Percentiles rank a stretch among this genome's conserved stretches.
phyloP scores from a whole-genome alignment of 2,329 filamentous ascomycete species.

The Celoporthe dispersa region DNA sequence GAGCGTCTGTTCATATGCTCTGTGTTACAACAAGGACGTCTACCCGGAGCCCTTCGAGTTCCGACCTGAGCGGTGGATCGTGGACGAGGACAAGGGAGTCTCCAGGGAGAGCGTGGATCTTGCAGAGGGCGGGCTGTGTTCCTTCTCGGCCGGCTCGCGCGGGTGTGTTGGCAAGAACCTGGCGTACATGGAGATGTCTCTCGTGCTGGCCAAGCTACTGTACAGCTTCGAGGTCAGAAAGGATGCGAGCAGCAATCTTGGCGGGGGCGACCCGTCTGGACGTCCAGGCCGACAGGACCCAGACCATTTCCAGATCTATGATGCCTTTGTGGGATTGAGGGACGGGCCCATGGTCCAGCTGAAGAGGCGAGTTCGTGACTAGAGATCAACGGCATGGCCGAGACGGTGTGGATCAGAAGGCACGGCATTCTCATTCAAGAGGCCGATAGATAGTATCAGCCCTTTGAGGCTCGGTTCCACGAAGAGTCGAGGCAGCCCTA shows the following conservation, averaged over 20 bases:
- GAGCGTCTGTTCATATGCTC: background rate
- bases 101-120: conserved; percentile 8
- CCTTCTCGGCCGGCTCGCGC: conserved; percentile 18
- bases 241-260: conserved; percentile 1
- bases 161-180: conserved; percentile 22
- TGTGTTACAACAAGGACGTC: conserved; percentile 20
- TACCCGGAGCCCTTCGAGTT: conserved; percentile 19
- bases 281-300: conserved; percentile 6
- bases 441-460: background rate
- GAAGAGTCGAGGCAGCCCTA: background rate
- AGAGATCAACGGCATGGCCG: background rate
- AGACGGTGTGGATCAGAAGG: background rate
- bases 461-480: background rate
- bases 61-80: conserved; percentile 20
- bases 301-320: conserved; percentile 11
- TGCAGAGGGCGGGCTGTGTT: conserved; percentile 7
- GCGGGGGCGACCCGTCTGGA: conserved; percentile 12
- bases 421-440: background rate
- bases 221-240: conserved; percentile 16
- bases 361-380: background rate
- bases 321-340: conserved; percentile 13
- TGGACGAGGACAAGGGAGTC: conserved; percentile 6
- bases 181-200: conserved; percentile 20
- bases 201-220: conserved; percentile 15
- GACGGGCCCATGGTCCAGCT: conserved; percentile 19